These are phyloP conservation scores for Brassica balearica DNA, from an alignment of 441 rosid species.

Conservation along the genomic window DNA sequence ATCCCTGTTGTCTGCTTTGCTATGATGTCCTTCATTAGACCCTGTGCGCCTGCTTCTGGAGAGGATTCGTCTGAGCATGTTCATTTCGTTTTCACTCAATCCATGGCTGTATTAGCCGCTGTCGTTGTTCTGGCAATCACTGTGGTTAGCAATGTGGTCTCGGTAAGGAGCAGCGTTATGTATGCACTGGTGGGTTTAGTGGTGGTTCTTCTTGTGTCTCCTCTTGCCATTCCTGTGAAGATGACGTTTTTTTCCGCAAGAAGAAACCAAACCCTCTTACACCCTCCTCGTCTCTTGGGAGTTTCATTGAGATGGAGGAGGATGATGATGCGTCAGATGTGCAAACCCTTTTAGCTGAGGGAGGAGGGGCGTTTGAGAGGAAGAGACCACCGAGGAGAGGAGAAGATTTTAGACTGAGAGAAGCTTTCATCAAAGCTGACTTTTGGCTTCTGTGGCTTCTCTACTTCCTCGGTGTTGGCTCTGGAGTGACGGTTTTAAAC, in stretches of 20 bases:
- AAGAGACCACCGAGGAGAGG: neutral
- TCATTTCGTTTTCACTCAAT: neutral
- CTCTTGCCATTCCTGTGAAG: neutral
- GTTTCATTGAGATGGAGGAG: neutral
- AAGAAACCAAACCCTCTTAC: neutral
- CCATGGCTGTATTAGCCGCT: neutral
- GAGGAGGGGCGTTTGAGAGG: neutral
- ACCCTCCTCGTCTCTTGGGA: neutral
- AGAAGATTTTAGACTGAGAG: neutral
- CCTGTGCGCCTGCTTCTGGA: neutral
- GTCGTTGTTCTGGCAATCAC: neutral
- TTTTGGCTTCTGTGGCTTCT: neutral
- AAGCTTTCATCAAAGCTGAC: neutral
- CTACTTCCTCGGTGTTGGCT: slow-evolving; percentile 7
- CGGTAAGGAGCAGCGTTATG: neutral
- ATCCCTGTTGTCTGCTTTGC: neutral
- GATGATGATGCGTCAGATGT: neutral
- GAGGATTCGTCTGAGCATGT: neutral
- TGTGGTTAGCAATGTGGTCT: neutral
- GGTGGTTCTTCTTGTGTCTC: neutral
- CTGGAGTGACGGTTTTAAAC: neutral
- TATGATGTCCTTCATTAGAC: neutral
- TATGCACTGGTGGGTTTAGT: neutral
- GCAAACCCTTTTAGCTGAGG: neutral
- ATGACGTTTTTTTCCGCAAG: neutral